A percentile compares a stretch with the other conserved stretches of the same genome.
Conservation (phyloP, 768 basidiomycete genomes). For the Hygrophorus pudorinus region DNA sequence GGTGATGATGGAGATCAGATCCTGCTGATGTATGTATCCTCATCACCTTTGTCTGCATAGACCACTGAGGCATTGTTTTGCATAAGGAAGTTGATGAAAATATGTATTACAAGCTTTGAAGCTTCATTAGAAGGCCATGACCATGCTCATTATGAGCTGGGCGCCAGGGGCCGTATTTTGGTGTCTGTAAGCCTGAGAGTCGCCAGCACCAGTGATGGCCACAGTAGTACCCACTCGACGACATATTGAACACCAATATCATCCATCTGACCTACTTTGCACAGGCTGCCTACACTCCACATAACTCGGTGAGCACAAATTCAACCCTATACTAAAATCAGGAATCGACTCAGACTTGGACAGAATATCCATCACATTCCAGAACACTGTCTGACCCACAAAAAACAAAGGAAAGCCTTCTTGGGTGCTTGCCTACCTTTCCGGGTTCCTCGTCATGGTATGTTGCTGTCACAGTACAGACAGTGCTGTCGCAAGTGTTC, state of each 20-base stretch:
- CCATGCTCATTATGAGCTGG: slow-evolving; percentile 84
- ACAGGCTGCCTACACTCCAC: no score
- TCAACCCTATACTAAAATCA: no score
- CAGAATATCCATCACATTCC: slow-evolving; percentile 34
- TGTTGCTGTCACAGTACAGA: no score
- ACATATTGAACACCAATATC: no score
- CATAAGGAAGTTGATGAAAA: slow-evolving; percentile 62
- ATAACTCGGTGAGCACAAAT: slow-evolving; percentile 3
- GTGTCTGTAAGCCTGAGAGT: slow-evolving; percentile 96
- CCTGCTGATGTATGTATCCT: slow-evolving; percentile 32
- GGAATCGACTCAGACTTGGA: not conserved
- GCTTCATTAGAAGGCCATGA: slow-evolving; percentile 84
- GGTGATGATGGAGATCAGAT: slow-evolving; percentile 52
- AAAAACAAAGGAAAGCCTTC: slow-evolving; percentile 16
- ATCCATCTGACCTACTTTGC: no score
- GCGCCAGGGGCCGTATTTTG: slow-evolving; percentile 78
- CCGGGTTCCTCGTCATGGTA: slow-evolving; percentile 39
- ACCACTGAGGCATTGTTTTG: no score
- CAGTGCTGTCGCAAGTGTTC: no score
- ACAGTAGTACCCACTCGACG: no score
- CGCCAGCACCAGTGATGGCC: no score
- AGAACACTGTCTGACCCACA: slow-evolving; percentile 26
- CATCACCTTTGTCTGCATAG: slow-evolving; percentile 5
- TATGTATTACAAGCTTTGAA: slow-evolving; percentile 80
- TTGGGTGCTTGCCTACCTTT: slow-evolving; percentile 36